Base-by-base conservation (phyloP, 2,329 filamentous ascomycete genomes). In the Hymenoscyphus fructigenus region DNA sequence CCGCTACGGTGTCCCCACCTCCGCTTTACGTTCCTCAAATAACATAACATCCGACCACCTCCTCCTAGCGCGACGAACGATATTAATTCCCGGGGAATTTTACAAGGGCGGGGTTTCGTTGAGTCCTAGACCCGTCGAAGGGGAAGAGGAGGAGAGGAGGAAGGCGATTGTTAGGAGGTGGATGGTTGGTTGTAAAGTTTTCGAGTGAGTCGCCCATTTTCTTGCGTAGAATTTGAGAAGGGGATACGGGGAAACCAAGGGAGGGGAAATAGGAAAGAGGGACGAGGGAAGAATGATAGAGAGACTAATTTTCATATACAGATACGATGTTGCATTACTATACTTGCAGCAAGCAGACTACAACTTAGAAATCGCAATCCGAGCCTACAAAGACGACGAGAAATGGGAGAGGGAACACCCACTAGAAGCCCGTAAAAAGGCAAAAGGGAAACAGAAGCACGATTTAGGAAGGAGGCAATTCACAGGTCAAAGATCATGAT, bases 101-200 rank as follows among this genome's bases (percentile, higher is more conserved):
- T 92, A 91, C 78, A 86, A 85, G 70, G 87, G 83, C 3, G 87
- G 86, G 3, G 80, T 89, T 5, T 89, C 86, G 70, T 78, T 93
- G 28, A 91, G 88, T 57, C 90, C 91, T 1, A 80, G 84, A 32
- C 91, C 91, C 0, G 71, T 91, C n/a, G 89, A 91, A 62, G 87
- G 88, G 58, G 90, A 92, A 73, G 89, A 90, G 57, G 91, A 92
- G 72, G 88, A 91, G 77, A 80, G 84, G 59, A 83, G 87, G 67
- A 93, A 91, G 78, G 82, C 80, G 20, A 88, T 88, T 73, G 83
- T 94, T 38, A 82, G 91, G 53, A 85, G 89, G 67, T 94, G 89
- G 81, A 93, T 93, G 91, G 87, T 92, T 1, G 82, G 83, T 1
- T 91, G 88, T 78, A 94, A 94, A 75, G 89, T 91, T 32, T 80